Conservation (phyloP, 2,329 filamentous ascomycete species). For the Apiospora koreana region DNA sequence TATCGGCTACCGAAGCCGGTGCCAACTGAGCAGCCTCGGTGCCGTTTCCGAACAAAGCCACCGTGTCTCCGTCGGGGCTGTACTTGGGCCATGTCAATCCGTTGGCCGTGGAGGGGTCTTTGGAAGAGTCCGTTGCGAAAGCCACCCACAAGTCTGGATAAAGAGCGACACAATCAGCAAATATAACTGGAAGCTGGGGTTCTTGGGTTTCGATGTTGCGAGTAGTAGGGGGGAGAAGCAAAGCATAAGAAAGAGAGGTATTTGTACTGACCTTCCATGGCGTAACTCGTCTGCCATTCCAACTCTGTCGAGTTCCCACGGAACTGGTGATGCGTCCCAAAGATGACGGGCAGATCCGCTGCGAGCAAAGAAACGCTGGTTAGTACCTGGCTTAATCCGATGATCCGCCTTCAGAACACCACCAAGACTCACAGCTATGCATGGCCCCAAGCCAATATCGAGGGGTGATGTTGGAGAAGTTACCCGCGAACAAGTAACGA, state of each 20-base stretch:
- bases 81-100: background rate
- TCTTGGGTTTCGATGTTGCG: no score
- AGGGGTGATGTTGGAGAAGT: conserved; percentile 37
- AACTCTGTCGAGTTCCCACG: conserved; percentile 30
- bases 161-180: background rate
- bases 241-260: no score
- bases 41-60: background rate
- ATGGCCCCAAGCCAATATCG: conserved; percentile 34
- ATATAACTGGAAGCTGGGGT: background rate
- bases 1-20: background rate
- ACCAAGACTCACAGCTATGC: conserved; percentile 25
- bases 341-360: conserved; percentile 33
- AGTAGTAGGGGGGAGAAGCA: no score
- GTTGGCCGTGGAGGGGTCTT: background rate
- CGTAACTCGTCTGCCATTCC: conserved; percentile 29
- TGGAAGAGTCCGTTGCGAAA: background rate
- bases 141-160: background rate
- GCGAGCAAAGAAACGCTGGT: background rate
- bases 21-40: background rate
- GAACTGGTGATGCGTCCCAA: conserved; percentile 32
- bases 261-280: conserved; percentile 28
- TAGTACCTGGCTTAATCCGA: background rate
- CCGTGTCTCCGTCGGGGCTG: background rate
- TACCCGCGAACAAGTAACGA: conserved; percentile 37
- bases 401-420: background rate